Base-by-base conservation (phyloP, 352 stramenopile genomes). In the Pythium dissotocum region DNA sequence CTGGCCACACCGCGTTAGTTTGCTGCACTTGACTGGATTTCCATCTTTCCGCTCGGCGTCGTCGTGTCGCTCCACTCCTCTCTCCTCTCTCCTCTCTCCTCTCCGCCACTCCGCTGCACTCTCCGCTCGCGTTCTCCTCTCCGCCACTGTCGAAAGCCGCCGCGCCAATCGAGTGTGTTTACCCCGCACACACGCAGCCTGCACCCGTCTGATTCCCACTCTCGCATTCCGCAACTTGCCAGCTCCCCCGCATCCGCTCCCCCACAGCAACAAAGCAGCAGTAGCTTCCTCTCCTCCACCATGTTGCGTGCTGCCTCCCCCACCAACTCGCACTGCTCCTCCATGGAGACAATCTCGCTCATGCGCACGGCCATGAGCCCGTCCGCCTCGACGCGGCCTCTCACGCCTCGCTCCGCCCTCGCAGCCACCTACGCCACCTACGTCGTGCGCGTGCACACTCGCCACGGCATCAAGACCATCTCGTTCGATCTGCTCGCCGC, bases 401-500 rank as follows among this genome's bases (percentile, higher is more conserved):
- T 68, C 42, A 33, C 58, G 14, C 58, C 58, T 2, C 65, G 58
- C 63, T 52, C 24, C 40, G 54, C 63, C 14, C 64, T 70, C 28
- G 56, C 58, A 24, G 56, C 64, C 49, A 70, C 64, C 48, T 65
- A 72, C 48, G 51, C 55, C 56, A 66, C 61, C 38, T 63, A 66
- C 38, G 40, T 58, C 49, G 55, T 67, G 2, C 63, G 42, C 9
- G 46, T 56, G 51, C 68, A 61, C 62, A 57, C 52, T 26, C 53
- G 44, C 63, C 63, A 58, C 59, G 76, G 21, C 46, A 92, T 92
- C 76, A 89, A 87, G 57, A 92, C 84, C n/a, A 72, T 92, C 55
- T 89, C 84, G 3, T 92, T 92, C 63, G 80, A 92, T 59, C 52
- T 84, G 24, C 79, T 92, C 1, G 82, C 84, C 16, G 65, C 77